Evolutionary conservation across 306 rosid species (phyloP).

Genomic region (Prunus salicina): DNA sequence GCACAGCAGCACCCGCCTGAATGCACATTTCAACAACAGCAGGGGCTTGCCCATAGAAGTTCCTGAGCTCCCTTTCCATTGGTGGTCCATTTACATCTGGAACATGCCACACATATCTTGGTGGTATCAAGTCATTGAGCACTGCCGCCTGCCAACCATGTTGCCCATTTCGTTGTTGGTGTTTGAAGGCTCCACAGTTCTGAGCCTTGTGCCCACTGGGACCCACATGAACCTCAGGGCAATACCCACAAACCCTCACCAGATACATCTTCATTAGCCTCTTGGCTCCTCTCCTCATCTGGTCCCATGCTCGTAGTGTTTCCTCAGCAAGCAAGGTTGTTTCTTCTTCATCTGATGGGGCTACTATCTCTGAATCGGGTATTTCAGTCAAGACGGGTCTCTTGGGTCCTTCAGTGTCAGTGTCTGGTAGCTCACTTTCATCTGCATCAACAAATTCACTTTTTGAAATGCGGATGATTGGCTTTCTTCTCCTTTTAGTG

Average conservation of each 20-base stretch:
- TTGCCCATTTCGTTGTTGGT: slow-evolving; percentile 97
- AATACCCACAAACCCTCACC: slow-evolving; percentile 92
- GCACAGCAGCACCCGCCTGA: slow-evolving; percentile 87
- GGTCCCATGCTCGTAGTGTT: slow-evolving; percentile 76
- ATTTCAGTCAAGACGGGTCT: slow-evolving; percentile 56
- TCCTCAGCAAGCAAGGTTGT: slow-evolving; percentile 59
- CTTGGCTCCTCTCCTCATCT: slow-evolving; percentile 73
- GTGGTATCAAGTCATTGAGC: slow-evolving; percentile 85
- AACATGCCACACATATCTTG: slow-evolving; percentile 96
- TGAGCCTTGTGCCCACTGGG: slow-evolving; percentile 84
- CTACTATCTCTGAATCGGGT: slow-evolving; percentile 53
- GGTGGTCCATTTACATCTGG: slow-evolving; percentile 79
- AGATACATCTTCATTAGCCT: slow-evolving; percentile 72
- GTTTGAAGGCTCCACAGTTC: slow-evolving; percentile 89
- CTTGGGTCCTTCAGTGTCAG: slow-evolving; percentile 37
- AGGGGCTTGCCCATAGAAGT: slow-evolving; percentile 86
- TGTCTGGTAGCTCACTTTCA: slow-evolving; percentile 85
- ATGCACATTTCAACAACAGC: slow-evolving; percentile 86
- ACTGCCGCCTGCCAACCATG: slow-evolving; percentile 94
- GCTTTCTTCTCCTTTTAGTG: slow-evolving; percentile 90
- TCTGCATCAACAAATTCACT: slow-evolving; percentile 86
- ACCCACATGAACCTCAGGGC: slow-evolving; percentile 91
- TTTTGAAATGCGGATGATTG: slow-evolving; percentile 69
- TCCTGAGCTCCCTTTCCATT: slow-evolving; percentile 66
- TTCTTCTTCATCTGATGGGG: slow-evolving; percentile 47